Base-by-base conservation (phyloP, 257 asterid genomes). In the Pogostemon cablin region DNA sequence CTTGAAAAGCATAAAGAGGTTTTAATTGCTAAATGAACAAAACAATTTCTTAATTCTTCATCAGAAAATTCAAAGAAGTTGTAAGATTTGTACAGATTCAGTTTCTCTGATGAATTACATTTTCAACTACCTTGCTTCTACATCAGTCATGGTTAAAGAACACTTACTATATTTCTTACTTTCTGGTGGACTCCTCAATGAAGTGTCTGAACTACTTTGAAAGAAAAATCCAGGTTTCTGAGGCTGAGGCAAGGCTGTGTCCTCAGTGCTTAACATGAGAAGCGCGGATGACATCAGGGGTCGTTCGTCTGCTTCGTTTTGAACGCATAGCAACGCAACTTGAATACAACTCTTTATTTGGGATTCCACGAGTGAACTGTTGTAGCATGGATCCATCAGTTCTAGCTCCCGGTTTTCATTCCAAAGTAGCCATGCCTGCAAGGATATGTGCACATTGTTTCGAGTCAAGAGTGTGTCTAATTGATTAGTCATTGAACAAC, bases 311-410 rank as follows among this genome's bases (percentile, higher is more conserved):
- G 65, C 71, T 7, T 0, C 4, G 1, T 54, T 72, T 39, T 72
- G 77, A 43, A 63, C 34, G 34, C 77, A 72, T 43, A 72, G 53
- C 43, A 72, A 54, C 6, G 71, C 59, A 1, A 72, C 59, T 42
- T 72, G 71, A 53, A 72, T 54, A 32, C 77, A 72, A 39, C 71
- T 72, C 77, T 12, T 54, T 5, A 73, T 67, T 55, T 73, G 67
- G 2, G 52, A 54, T 43, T 64, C 72, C 34, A 25, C 72, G 11
- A 1, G 55, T 2, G 60, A 49, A 54, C 8, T 15, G 0, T 35
- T 9, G 46, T n/a, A 64, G 12, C 72, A 42, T 39, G 40, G 42
- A 9, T 73, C 77, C 52, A 64, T 73, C 62, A 73, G 35, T 48
- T 73, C 67, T 57, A 55, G 0, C 9, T 15, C 66, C 35, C 52